Percentiles rank a stretch among this genome's conserved stretches.
Evolutionary conservation across 345 rosid genomes (phyloP).

Genomic region (Camelina sativa): DNA sequence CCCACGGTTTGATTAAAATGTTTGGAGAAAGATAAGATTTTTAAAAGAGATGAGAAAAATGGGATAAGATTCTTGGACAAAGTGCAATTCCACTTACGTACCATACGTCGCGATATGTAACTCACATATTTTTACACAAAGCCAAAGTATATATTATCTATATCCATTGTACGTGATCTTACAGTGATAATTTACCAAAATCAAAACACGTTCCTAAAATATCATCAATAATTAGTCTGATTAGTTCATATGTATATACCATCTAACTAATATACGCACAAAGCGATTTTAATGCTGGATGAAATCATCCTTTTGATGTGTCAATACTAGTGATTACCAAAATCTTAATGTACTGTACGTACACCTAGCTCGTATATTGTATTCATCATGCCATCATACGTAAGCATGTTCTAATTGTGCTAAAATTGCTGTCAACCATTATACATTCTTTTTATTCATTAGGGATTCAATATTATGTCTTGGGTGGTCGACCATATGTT

Average conservation of each 20-base stretch:
- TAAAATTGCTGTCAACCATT: slow-evolving; percentile 27
- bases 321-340: slow-evolving; percentile 26
- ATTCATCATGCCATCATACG: slow-evolving; percentile 18
- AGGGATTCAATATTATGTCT: background rate
- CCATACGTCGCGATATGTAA: slow-evolving; percentile 5
- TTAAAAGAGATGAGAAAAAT: slow-evolving; percentile 6
- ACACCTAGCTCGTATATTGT: slow-evolving; percentile 18
- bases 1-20: slow-evolving; percentile 30
- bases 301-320: slow-evolving; percentile 24
- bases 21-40: slow-evolving; percentile 34
- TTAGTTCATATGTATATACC: background rate
- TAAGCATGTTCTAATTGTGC: slow-evolving; percentile 18
- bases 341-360: slow-evolving; percentile 16
- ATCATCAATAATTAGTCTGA: background rate
- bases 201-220: background rate
- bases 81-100: slow-evolving; percentile 39
- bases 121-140: background rate
- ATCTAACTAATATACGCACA: background rate
- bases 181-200: slow-evolving; percentile 7
- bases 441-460: background rate
- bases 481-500: slow-evolving; percentile 27
- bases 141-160: background rate
- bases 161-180: background rate
- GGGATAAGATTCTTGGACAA: slow-evolving; percentile 44
- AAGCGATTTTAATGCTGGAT: slow-evolving; percentile 17